Evolutionary conservation across 139 green algal species (phyloP).

Genomic region (Tetratostichococcus sp.): DNA sequence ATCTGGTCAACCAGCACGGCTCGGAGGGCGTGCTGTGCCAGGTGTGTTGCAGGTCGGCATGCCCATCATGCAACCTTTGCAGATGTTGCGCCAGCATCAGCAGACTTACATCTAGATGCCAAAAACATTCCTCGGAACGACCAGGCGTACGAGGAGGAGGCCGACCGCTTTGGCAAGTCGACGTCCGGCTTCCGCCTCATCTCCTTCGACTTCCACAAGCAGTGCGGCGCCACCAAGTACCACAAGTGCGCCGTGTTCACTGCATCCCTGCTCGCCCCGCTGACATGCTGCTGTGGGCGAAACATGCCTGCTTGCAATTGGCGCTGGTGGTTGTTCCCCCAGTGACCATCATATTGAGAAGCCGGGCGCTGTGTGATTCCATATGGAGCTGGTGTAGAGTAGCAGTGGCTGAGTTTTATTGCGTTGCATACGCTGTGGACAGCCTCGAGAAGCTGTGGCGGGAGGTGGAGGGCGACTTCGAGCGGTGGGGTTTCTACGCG

Average conservation of each 20-base stretch:
- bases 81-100: too few species aligned
- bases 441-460: constrained; percentile 67
- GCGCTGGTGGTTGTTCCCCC: too few species aligned
- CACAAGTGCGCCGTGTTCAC: constrained; percentile 22
- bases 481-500: constrained; percentile 20
- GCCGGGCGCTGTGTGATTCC: too few species aligned
- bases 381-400: too few species aligned
- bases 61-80: too few species aligned
- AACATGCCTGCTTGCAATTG: too few species aligned
- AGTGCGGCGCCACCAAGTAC: constrained; percentile 76
- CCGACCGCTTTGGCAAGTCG: constrained; percentile 8
- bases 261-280: not conserved
- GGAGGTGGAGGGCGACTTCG: constrained; percentile 25
- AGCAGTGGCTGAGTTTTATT: too few species aligned
- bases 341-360: too few species aligned
- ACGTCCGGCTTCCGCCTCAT: constrained; percentile 37
- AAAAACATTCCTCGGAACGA: too few species aligned
- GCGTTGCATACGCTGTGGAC: not conserved
- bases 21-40: constrained; percentile 65
- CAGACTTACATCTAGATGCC: too few species aligned
- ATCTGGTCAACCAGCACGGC: constrained; percentile 78
- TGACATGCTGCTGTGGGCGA: too few species aligned
- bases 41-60: too few species aligned
- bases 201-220: constrained; percentile 87
- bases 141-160: constrained; percentile 44